These are phyloP conservation scores for Lumnitzera littorea DNA, from an alignment of 345 rosid genomes.

Conservation along the genomic window DNA sequence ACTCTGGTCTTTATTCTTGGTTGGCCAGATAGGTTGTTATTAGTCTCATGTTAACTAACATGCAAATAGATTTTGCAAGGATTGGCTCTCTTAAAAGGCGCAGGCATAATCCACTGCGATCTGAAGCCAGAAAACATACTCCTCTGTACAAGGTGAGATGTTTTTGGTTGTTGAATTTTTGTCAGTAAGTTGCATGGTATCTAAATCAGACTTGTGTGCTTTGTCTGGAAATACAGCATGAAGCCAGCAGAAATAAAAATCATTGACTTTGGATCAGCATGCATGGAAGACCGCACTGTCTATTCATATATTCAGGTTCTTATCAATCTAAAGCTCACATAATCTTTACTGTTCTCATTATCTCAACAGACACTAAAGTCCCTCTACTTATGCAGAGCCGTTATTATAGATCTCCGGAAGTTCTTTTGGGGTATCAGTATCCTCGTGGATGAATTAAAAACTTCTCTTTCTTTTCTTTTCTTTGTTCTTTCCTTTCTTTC, in stretches of 20 bases:
- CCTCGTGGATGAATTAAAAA: constrained; percentile 30
- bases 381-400: constrained; percentile 77
- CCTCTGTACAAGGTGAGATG: constrained; percentile 72
- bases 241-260: constrained; percentile 96
- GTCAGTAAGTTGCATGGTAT: constrained; percentile 7
- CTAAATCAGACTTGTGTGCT: constrained; percentile 10
- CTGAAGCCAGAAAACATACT: constrained; percentile 98
- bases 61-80: constrained; percentile 73
- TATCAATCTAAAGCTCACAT: constrained; percentile 6
- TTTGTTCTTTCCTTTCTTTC: background rate
- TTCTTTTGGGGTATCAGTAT: constrained; percentile 98
- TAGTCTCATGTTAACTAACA: background rate
- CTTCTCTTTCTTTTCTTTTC: constrained; percentile 6
- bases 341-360: too few relatives aligned
- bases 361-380: background rate
- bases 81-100: constrained; percentile 86
- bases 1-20: background rate
- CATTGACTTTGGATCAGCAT: constrained; percentile 99
- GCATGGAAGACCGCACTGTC: constrained; percentile 97
- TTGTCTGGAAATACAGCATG: constrained; percentile 44
- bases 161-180: constrained; percentile 15
- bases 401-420: constrained; percentile 98
- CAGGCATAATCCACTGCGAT: constrained; percentile 96
- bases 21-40: constrained; percentile 7
- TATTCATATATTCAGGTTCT: constrained; percentile 97